Conservation (phyloP, 805 yeast genomes). For the Tetrapisispora phaffii region DNA sequence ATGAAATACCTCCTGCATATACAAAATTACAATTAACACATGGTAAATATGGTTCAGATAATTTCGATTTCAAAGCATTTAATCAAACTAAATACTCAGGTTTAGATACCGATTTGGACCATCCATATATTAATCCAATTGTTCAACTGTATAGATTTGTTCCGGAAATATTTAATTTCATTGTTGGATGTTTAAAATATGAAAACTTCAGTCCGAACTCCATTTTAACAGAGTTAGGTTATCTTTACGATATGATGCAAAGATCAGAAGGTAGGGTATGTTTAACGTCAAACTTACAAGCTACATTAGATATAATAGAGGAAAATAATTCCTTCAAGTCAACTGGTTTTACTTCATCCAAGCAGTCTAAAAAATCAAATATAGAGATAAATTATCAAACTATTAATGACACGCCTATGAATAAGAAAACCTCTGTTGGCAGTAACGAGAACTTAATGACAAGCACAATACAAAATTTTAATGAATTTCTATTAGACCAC, state of each 20-base stretch:
- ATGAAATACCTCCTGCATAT: slow-evolving; percentile 61
- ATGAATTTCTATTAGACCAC: slow-evolving; percentile 18
- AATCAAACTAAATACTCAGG: slow-evolving; percentile 71
- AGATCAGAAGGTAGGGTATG: slow-evolving; percentile 74
- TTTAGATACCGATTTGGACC: slow-evolving; percentile 77
- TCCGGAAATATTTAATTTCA: slow-evolving; percentile 60
- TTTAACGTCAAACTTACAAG: slow-evolving; percentile 70
- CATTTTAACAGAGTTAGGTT: slow-evolving; percentile 73
- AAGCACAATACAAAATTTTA: slow-evolving; percentile 20
- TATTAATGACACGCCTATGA: neutral
- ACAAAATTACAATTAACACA: slow-evolving; percentile 66
- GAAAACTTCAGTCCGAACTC: slow-evolving; percentile 41
- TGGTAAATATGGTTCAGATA: slow-evolving; percentile 85
- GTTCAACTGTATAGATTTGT: slow-evolving; percentile 72
- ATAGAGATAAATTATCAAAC: slow-evolving; percentile 1
- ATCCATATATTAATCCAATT: slow-evolving; percentile 67
- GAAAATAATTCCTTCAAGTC: slow-evolving; percentile 27
- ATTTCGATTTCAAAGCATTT: slow-evolving; percentile 82
- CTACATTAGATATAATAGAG: slow-evolving; percentile 38
- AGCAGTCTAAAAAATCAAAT: neutral
- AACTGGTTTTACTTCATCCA: neutral
- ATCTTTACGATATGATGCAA: slow-evolving; percentile 81
- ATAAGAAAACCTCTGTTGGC: neutral
- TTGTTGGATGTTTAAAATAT: slow-evolving; percentile 45
- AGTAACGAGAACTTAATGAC: slow-evolving; percentile 3